A percentile compares a stretch with the other conserved stretches of the same genome.
Conservation (phyloP, 2,329 filamentous ascomycete species). For the Penicillium sp. region DNA sequence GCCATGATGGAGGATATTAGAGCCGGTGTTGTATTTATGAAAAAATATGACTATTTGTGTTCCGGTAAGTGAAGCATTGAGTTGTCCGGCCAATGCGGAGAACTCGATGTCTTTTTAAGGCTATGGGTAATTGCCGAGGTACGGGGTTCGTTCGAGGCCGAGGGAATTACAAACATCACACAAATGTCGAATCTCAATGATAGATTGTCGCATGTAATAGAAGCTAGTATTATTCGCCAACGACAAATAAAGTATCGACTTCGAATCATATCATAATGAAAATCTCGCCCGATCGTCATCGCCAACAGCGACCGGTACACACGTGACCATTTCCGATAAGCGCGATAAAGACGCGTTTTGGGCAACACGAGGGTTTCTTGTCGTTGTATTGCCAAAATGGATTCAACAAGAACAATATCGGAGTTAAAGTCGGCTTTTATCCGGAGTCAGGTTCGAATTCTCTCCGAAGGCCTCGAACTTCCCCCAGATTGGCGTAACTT, state of each 20-base stretch:
- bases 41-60: not conserved
- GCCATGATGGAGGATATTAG: conserved; percentile 32
- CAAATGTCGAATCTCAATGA: not conserved
- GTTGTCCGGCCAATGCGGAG: conserved; percentile 8
- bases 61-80: not conserved
- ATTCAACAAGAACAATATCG: conserved; percentile 45
- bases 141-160: conserved; percentile 11
- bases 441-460: conserved; percentile 50
- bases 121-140: conserved; percentile 29
- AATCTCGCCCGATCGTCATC: not conserved
- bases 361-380: not conserved
- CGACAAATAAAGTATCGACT: not conserved
- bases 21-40: not conserved
- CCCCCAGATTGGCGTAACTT: conserved; percentile 49
- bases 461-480: conserved; percentile 49
- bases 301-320: not conserved
- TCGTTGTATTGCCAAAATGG: conserved; percentile 28
- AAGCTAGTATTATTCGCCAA: not conserved
- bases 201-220: not conserved
- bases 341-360: conserved; percentile 4
- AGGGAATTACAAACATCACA: conserved; percentile 8
- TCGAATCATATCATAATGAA: not conserved
- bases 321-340: conserved; percentile 19
- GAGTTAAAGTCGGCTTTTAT: conserved; percentile 54
- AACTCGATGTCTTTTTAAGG: conserved; percentile 2